phyloP scores from a whole-genome alignment of 2,329 filamentous ascomycete genomes.

The Cryphonectria carpinicola region DNA sequence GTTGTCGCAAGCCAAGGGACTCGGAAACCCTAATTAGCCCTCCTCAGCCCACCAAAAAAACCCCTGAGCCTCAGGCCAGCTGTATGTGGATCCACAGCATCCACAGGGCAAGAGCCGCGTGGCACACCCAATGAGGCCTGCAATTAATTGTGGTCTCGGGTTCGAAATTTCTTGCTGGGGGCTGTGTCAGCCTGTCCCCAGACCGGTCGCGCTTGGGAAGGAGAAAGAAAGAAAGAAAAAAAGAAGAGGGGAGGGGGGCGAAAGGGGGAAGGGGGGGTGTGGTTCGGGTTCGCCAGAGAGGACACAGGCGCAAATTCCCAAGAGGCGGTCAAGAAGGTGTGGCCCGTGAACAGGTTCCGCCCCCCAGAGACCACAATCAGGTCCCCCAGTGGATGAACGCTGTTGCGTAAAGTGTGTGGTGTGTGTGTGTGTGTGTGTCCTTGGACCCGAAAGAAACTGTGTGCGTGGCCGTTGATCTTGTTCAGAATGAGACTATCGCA shows the following conservation, averaged over 20 bases:
- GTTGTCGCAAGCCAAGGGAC: background rate
- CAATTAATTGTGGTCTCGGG: conserved; percentile 14
- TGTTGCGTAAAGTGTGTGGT: conserved; percentile 13
- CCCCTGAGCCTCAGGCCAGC: conserved; percentile 3
- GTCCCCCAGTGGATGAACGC: conserved; percentile 23
- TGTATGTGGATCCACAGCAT: conserved; percentile 5
- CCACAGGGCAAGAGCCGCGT: conserved; percentile 17
- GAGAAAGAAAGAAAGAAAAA: background rate
- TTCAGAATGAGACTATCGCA: conserved; percentile 30
- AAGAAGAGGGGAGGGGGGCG: background rate
- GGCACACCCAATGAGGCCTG: conserved; percentile 14
- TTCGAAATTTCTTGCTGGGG: background rate
- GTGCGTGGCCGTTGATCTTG: conserved; percentile 9
- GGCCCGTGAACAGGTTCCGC: conserved; percentile 23
- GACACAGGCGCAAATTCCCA: conserved; percentile 3
- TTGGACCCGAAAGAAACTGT: conserved; percentile 6
- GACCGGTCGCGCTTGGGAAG: background rate
- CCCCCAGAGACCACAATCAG: conserved; percentile 21
- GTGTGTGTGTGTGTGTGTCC: background rate
- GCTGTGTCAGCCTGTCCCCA: background rate
- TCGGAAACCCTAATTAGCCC: background rate
- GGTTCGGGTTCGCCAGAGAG: background rate
- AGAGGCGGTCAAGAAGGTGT: conserved; percentile 28
- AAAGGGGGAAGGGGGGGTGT: background rate
- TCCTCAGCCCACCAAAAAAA: too few relatives aligned